These are phyloP conservation scores for Tieghemostelium lacteum DNA, from an alignment of 78 protist species.

Conservation along the genomic window DNA sequence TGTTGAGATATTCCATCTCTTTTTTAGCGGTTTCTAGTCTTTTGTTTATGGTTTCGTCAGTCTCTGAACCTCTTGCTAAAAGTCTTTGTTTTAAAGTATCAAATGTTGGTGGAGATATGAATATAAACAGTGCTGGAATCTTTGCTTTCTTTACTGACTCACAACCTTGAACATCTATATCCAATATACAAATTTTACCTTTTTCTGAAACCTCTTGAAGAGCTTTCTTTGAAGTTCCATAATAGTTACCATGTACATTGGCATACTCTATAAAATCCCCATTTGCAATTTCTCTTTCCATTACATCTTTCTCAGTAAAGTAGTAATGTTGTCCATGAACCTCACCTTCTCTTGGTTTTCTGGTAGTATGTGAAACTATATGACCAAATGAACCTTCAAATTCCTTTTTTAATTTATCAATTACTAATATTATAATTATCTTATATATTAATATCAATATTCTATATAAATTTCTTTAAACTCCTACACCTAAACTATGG, in stretches of 20 bases:
- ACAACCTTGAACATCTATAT: conserved; percentile 96
- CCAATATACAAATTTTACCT: conserved; percentile 88
- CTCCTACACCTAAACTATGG: too few species aligned
- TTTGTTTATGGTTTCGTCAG: conserved; percentile 84
- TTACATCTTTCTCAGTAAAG: conserved; percentile 35
- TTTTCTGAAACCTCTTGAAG: conserved; percentile 32
- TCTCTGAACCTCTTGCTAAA: conserved; percentile 87
- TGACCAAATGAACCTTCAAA: conserved; percentile 72
- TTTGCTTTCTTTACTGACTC: conserved; percentile 77
- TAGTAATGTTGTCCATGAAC: conserved; percentile 66
- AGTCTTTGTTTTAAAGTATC: conserved; percentile 87
- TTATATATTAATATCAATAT: neutral
- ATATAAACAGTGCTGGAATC: conserved; percentile 64
- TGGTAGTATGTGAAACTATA: conserved; percentile 80
- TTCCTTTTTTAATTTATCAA: conserved; percentile 61
- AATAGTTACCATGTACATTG: conserved; percentile 82
- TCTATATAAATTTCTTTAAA: too few species aligned
- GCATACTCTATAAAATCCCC: conserved; percentile 74
- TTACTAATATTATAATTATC: conserved; percentile 35
- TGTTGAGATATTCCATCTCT: conserved; percentile 85
- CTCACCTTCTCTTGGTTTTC: conserved; percentile 84
- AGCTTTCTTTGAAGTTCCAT: conserved; percentile 84
- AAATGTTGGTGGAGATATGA: conserved; percentile 87
- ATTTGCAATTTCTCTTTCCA: conserved; percentile 63
- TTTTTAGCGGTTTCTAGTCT: conserved; percentile 84